phyloP scores from a whole-genome alignment of 768 basidiomycete genomes.

The Leccinum subgranulosum region DNA sequence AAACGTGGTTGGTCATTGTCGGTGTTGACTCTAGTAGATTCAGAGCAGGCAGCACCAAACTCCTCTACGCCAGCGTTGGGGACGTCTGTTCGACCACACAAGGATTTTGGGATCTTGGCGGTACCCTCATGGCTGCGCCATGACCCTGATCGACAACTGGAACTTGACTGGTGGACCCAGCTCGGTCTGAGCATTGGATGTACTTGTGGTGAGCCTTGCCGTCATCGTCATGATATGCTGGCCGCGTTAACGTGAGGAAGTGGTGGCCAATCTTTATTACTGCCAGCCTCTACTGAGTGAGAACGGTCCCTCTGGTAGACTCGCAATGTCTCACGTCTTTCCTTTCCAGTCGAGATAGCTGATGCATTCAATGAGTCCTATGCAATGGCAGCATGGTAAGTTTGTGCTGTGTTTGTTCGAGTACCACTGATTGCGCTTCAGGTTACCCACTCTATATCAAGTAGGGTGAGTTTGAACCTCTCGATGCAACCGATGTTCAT shows the following conservation, averaged over 20 bases:
- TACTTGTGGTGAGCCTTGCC: conserved; percentile 39
- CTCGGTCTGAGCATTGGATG: conserved; percentile 46
- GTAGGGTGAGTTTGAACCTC: conserved; percentile 45
- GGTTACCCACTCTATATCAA: conserved; percentile 65
- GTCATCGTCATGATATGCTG: background rate
- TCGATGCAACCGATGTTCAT: background rate
- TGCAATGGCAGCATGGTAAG: conserved; percentile 33
- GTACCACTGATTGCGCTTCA: conserved; percentile 21
- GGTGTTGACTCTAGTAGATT: conserved; percentile 7
- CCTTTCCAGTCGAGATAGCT: conserved; percentile 30
- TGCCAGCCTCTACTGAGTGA: conserved; percentile 75
- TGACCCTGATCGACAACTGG: conserved; percentile 36
- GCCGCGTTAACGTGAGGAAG: conserved; percentile 10
- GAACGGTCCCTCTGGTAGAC: conserved; percentile 15
- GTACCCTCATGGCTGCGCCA: conserved; percentile 43
- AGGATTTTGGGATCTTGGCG: conserved; percentile 44
- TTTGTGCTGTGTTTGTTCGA: background rate
- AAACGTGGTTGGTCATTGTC: conserved; percentile 17
- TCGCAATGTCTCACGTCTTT: background rate
- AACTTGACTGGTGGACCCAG: conserved; percentile 39
- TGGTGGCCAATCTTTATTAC: conserved; percentile 74
- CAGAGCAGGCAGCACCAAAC: background rate
- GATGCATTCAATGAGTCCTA: conserved; percentile 35
- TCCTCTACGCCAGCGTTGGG: background rate
- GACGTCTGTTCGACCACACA: background rate